Percentiles rank a stretch among this genome's conserved stretches.
These are phyloP conservation scores for Quercus ilex DNA, from an alignment of 306 rosid genomes.

Conservation along the genomic window DNA sequence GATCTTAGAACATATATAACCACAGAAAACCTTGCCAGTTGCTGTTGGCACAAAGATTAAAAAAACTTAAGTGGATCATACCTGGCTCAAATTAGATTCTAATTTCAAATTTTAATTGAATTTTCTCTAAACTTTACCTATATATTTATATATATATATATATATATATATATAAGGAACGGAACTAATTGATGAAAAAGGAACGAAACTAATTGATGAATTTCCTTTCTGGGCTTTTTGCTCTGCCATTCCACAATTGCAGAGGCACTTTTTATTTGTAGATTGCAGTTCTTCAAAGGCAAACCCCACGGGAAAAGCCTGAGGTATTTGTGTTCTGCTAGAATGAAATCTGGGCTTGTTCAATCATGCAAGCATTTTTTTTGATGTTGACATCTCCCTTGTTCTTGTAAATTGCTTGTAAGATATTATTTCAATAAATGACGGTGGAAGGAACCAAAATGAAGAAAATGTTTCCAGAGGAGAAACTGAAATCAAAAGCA, in stretches of 20 bases:
- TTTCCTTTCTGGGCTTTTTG: no score
- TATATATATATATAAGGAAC: no score
- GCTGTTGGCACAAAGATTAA: no score
- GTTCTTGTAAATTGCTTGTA: conserved; percentile 24
- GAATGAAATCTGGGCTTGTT: conserved; percentile 1
- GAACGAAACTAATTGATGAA: no score
- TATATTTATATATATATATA: no score
- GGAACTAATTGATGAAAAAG: no score
- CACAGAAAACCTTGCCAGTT: no score
- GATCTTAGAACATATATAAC: no score
- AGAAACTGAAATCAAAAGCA: conserved; percentile 59
- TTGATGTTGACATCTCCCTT: conserved; percentile 12
- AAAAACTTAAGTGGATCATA: no score
- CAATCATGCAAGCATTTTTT: background rate
- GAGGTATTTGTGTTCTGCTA: conserved; percentile 44
- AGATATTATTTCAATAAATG: conserved; percentile 81
- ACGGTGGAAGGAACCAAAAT: conserved; percentile 39
- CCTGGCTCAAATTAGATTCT: no score
- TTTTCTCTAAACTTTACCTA: no score
- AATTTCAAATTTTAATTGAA: no score
- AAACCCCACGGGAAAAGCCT: conserved; percentile 62
- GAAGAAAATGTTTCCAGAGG: conserved; percentile 44
- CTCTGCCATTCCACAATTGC: conserved; percentile 29
- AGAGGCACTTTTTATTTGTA: conserved; percentile 45
- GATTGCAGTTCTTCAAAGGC: background rate